Evolutionary conservation across 2,329 filamentous ascomycete species (phyloP).

Genomic region (Clonostachys sp.): DNA sequence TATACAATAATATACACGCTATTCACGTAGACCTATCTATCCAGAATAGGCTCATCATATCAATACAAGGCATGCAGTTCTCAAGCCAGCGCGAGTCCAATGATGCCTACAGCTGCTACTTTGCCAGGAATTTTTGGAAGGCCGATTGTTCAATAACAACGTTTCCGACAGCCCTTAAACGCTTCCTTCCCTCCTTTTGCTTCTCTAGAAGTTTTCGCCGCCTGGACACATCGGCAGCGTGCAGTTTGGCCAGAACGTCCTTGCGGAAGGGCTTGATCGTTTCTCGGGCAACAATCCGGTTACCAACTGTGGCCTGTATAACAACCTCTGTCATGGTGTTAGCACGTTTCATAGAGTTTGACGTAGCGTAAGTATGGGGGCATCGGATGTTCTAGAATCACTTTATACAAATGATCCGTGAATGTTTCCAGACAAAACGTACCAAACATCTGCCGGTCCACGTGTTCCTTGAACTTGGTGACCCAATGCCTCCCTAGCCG

Average conservation of each 20-base stretch:
- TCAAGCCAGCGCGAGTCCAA: not conserved
- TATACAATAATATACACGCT: not conserved
- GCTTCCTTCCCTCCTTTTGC: constrained; percentile 93
- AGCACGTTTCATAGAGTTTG: not conserved
- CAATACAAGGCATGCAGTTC: not conserved
- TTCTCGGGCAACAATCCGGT: constrained; percentile 81
- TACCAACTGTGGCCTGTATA: constrained; percentile 85
- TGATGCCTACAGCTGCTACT: constrained; percentile 36
- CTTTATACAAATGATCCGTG: not conserved
- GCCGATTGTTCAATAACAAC: constrained; percentile 95
- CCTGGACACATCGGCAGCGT: constrained; percentile 81
- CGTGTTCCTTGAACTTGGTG: constrained; percentile 92
- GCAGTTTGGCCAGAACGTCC: constrained; percentile 88
- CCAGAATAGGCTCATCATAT: not conserved
- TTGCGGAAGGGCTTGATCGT: constrained; percentile 96
- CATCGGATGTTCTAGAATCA: constrained; percentile 3
- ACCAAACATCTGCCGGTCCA: constrained; percentile 90
- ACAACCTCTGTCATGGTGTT: constrained; percentile 60
- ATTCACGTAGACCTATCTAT: not conserved
- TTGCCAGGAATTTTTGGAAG: constrained; percentile 90
- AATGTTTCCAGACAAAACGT: constrained; percentile 6
- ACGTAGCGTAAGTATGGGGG: not conserved
- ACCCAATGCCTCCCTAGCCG: constrained; percentile 85
- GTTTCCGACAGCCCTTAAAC: constrained; percentile 77
- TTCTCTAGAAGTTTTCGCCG: constrained; percentile 87